Evolutionary conservation across 2,329 filamentous ascomycete species (phyloP), one percentile per base, ranked within the genome.

Genomic region (Pseudovirgaria hyperparasitica): DNA sequence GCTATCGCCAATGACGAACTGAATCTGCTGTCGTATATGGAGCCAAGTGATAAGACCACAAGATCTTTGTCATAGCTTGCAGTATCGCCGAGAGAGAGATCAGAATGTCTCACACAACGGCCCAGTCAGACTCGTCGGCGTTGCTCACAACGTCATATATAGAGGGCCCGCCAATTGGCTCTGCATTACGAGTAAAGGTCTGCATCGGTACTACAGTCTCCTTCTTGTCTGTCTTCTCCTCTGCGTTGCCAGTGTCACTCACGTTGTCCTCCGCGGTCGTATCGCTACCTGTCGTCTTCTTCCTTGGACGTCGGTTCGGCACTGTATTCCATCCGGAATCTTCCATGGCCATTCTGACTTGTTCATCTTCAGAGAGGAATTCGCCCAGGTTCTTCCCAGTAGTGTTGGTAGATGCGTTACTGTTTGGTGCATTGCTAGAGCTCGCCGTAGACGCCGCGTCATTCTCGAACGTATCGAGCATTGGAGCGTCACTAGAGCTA

Each of bases 251-350:
- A 23, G 39, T 40, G 32, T 66, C 64, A 26, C 58, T 62, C 33
- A 50, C 48, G 16, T 52, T 26, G 26, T 38, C 60, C 26, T 60
- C 58, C 12, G 55, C 54, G 19, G 43, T 39, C 32, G 52, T 57
- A 32, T 46, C 50, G 11, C 47, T 43, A 37, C 52, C 56, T 50
- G 62, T 64, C 47, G 63, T 67, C 47, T 63, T 63, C 48, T 67
- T 63, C 36, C 58, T 55, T 58, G 73, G 74, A 43, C 58, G 56
- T 20, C 50, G 53, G 38, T 57, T 68, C 17, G 65, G 57, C 14
- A 76, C 71, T 7, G 69, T 70, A 36, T 65, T 72, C 72, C 72
- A 76, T 27, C 65, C 64, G 30, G 63, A 63, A 23, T 70, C 63
- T 59, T 55, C 52, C 41, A 60, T 50, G 9, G 55, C 55, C 32